Percentiles rank a stretch among this genome's conserved stretches.
These are phyloP conservation scores for Lactuca sativa DNA, from an alignment of 129 eudicot species.

Conservation along the genomic window DNA sequence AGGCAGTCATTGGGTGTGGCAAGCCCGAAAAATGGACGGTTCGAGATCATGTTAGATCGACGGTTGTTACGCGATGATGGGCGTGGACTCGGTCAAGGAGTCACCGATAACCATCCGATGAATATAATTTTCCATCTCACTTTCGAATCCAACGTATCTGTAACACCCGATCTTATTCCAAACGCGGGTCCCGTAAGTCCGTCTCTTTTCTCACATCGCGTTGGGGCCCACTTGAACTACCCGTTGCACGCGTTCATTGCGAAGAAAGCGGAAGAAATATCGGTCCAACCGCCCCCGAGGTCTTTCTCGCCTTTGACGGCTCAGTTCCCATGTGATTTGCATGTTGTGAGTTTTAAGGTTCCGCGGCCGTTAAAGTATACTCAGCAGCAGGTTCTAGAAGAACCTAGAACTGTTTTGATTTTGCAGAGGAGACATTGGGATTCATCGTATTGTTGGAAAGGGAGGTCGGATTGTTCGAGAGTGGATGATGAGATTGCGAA, in stretches of 20 bases:
- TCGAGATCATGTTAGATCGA: conserved; percentile 95
- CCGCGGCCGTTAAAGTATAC: conserved; percentile 72
- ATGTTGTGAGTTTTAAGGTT: conserved; percentile 78
- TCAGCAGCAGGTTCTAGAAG: conserved; percentile 54
- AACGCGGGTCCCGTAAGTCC: conserved; percentile 60
- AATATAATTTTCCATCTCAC: conserved; percentile 74
- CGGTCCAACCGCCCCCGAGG: conserved; percentile 84
- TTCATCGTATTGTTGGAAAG: conserved; percentile 75
- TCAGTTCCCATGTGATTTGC: conserved; percentile 89
- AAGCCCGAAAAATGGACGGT: conserved; percentile 79
- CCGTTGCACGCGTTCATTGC: conserved; percentile 76
- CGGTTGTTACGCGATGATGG: conserved; percentile 85
- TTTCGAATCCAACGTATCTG: conserved; percentile 70
- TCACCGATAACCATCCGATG: conserved; percentile 84
- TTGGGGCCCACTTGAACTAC: conserved; percentile 87
- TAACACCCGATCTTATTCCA: conserved; percentile 34
- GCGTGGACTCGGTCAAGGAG: conserved; percentile 99
- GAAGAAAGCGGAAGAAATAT: conserved; percentile 64
- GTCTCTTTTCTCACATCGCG: conserved; percentile 84
- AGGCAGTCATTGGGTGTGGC: conserved; percentile 92
- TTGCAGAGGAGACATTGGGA: conserved; percentile 83
- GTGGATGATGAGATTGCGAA: conserved; percentile 67
- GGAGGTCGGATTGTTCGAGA: conserved; percentile 63
- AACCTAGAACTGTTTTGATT: conserved; percentile 50
- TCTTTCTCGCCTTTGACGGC: conserved; percentile 82